These are phyloP conservation scores for Sclerotinia trifoliorum DNA, from an alignment of 2,329 filamentous ascomycete genomes.

Conservation along the genomic window DNA sequence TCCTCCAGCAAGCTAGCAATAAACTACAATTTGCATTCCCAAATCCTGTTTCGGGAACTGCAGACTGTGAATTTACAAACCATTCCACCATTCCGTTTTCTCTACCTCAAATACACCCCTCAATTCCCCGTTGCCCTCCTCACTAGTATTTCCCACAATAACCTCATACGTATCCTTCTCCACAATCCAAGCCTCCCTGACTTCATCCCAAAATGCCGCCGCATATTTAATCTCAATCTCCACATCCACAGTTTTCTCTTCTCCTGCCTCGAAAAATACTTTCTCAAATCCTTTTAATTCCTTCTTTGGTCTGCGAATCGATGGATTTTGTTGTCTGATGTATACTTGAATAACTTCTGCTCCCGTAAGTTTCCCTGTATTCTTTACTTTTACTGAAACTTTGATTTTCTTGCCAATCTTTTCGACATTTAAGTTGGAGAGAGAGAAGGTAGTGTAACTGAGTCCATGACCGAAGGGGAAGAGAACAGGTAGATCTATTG, in stretches of 20 bases:
- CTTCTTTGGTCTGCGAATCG: conserved; percentile 50
- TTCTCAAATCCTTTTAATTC: conserved; percentile 68
- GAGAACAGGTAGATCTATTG: conserved; percentile 59
- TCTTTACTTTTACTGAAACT: conserved; percentile 39
- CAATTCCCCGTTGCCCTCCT: conserved; percentile 49
- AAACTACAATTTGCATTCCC: too few relatives aligned
- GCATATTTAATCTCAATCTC: conserved; percentile 45
- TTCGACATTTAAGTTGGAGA: neutral
- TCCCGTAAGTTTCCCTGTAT: conserved; percentile 56
- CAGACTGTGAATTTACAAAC: conserved; percentile 46
- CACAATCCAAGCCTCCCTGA: conserved; percentile 43
- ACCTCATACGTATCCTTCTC: conserved; percentile 43
- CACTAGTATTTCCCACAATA: conserved; percentile 42
- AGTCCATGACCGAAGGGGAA: conserved; percentile 80
- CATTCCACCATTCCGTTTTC: conserved; percentile 67
- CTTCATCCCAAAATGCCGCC: conserved; percentile 46
- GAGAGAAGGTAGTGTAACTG: conserved; percentile 68
- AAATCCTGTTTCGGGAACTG: too few relatives aligned
- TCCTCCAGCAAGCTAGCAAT: too few relatives aligned
- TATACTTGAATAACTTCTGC: conserved; percentile 60
- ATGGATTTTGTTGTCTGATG: conserved; percentile 53
- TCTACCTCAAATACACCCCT: conserved; percentile 54
- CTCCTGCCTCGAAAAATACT: conserved; percentile 58
- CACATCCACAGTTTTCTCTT: conserved; percentile 57
- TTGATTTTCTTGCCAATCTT: neutral